Percentiles rank a stretch among this genome's conserved stretches.
Conservation (phyloP, 2,329 filamentous ascomycete species). For the Metarhizium brunneum region DNA sequence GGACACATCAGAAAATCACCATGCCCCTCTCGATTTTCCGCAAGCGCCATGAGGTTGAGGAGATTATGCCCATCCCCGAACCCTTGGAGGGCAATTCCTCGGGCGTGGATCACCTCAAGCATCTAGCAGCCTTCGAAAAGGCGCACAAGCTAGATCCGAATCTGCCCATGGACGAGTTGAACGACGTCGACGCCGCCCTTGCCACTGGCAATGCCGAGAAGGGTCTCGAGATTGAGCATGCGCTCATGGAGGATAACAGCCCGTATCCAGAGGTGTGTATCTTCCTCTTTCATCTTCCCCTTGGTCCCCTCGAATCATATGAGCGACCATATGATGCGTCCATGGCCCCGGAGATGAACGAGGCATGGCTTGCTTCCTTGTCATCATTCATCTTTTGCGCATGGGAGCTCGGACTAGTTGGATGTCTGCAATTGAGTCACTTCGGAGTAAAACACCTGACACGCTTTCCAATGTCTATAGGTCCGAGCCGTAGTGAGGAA, state of each 20-base stretch:
- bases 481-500: constrained; percentile 58
- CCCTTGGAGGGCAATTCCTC: constrained; percentile 29
- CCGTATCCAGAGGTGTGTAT: constrained; percentile 53
- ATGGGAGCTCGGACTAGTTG: neutral
- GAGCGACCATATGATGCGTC: neutral
- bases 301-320: neutral
- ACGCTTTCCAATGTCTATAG: constrained; percentile 20
- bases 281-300: neutral
- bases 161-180: constrained; percentile 51
- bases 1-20: neutral
- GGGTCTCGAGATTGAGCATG: constrained; percentile 47
- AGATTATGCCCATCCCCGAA: constrained; percentile 32
- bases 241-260: constrained; percentile 54
- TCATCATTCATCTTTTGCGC: neutral
- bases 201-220: constrained; percentile 45
- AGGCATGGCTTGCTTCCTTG: neutral
- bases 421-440: neutral
- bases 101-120: constrained; percentile 31
- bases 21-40: constrained; percentile 32
- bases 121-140: constrained; percentile 47
- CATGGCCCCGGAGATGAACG: neutral
- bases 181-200: constrained; percentile 50
- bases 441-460: neutral
- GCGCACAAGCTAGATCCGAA: constrained; percentile 57
- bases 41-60: constrained; percentile 36